phyloP scores from a whole-genome alignment of 257 asterid genomes.

The Solanum tarijense region DNA sequence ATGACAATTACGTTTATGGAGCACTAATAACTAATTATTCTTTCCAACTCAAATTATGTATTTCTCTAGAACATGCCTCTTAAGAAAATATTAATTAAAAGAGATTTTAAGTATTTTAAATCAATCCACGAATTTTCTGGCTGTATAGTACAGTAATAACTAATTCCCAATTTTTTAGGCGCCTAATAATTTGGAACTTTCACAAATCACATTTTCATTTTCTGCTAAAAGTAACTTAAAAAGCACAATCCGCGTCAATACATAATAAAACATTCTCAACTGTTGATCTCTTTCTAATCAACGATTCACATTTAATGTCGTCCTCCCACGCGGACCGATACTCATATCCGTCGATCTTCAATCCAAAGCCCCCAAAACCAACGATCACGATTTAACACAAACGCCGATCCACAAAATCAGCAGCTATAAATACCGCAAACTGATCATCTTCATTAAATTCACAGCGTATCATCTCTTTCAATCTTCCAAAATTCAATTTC shows the following conservation, averaged over 20 bases:
- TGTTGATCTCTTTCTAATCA: background rate
- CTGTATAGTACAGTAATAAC: background rate
- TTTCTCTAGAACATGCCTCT: background rate
- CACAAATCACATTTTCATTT: background rate
- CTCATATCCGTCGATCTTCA: background rate
- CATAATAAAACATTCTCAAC: background rate
- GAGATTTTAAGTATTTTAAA: too few species aligned
- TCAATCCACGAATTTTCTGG: background rate
- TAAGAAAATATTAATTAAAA: too few species aligned
- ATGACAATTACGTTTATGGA: background rate
- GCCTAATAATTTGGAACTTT: background rate
- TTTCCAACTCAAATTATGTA: background rate
- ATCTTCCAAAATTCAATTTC: background rate
- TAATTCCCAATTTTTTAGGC: background rate
- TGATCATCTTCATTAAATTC: fast-evolving
- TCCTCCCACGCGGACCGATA: background rate
- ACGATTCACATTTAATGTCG: background rate
- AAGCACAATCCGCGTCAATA: constrained; percentile 18
- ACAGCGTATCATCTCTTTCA: background rate
- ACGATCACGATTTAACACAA: constrained; percentile 8
- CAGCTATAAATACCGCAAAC: background rate
- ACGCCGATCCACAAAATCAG: background rate
- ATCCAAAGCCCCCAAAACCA: background rate
- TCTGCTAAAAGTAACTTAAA: constrained; percentile 3
- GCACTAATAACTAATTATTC: too few species aligned